These are phyloP conservation scores for Melanogaster broomeanus DNA, from an alignment of 768 basidiomycete genomes.

Conservation along the genomic window DNA sequence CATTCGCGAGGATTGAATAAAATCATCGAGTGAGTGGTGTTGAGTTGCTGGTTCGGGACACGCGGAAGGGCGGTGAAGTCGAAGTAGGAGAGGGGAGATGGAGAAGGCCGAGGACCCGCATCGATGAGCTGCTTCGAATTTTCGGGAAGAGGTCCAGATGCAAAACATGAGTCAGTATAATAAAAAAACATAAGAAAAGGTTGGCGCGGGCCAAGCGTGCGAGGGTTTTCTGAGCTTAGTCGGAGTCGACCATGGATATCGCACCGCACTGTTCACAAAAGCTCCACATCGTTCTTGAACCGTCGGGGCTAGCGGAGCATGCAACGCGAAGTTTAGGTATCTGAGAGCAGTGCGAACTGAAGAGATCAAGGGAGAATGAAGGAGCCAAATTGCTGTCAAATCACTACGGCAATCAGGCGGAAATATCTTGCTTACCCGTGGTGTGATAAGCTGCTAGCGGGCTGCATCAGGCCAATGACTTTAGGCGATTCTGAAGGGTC, in stretches of 20 bases:
- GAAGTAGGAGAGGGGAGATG: conserved; percentile 7
- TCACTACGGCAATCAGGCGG: neutral
- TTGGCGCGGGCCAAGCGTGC: conserved; percentile 9
- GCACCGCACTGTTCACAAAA: conserved; percentile 88
- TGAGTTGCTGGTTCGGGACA: conserved; percentile 14
- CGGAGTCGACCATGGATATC: conserved; percentile 84
- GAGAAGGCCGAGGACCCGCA: conserved; percentile 19
- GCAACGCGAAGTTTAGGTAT: conserved; percentile 84
- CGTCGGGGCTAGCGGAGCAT: conserved; percentile 67
- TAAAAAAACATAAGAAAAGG: conserved; percentile 29
- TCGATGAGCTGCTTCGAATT: conserved; percentile 25
- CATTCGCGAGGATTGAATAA: conserved; percentile 16
- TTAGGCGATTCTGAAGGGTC: conserved; percentile 49
- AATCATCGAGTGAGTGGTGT: conserved; percentile 24
- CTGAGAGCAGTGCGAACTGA: conserved; percentile 69
- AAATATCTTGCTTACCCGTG: conserved; percentile 61
- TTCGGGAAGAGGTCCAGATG: conserved; percentile 24
- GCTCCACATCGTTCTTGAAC: conserved; percentile 80
- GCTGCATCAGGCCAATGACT: conserved; percentile 67
- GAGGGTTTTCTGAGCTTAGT: conserved; percentile 36
- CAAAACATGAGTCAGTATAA: conserved; percentile 34
- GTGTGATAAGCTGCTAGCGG: conserved; percentile 58
- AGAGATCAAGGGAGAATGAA: conserved; percentile 8
- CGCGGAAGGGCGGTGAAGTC: conserved; percentile 13
- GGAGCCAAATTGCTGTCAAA: conserved; percentile 12